These are phyloP conservation scores for Meyerozyma guilliermondii DNA, from an alignment of 1,139 yeast species.

Conservation along the genomic window DNA sequence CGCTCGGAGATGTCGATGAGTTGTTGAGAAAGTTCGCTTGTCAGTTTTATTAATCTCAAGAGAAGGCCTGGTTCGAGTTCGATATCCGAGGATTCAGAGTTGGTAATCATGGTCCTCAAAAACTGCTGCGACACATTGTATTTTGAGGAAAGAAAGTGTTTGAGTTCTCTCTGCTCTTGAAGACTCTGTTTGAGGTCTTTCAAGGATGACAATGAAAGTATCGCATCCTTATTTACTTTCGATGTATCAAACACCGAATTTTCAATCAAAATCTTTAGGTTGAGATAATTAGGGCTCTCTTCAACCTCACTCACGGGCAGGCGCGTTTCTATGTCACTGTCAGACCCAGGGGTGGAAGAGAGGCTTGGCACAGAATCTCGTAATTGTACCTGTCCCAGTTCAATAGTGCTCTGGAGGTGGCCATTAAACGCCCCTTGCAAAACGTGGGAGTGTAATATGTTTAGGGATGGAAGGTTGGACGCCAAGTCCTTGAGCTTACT, in stretches of 20 bases:
- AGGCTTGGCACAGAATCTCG: conserved; percentile 12
- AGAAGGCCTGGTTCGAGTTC: conserved; percentile 25
- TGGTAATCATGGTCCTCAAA: conserved; percentile 22
- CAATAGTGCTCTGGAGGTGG: conserved; percentile 32
- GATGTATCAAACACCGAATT: conserved; percentile 28
- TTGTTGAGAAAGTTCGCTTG: conserved; percentile 28
- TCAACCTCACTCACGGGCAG: background rate
- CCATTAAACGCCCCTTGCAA: conserved; percentile 32
- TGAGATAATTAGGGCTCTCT: conserved; percentile 28
- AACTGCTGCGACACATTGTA: conserved; percentile 33
- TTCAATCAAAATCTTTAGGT: conserved; percentile 14
- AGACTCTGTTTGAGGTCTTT: conserved; percentile 25
- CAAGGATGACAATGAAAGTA: conserved; percentile 28
- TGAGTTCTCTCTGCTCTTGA: conserved; percentile 27
- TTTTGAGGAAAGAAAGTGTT: conserved; percentile 29
- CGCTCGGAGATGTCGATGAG: conserved; percentile 25
- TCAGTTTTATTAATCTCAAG: conserved; percentile 31
- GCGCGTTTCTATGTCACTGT: conserved; percentile 12
- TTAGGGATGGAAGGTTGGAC: conserved; percentile 10
- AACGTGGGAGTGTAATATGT: conserved; percentile 18
- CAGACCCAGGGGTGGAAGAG: conserved; percentile 15
- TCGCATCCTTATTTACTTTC: conserved; percentile 30
- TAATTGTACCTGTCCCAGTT: conserved; percentile 24
- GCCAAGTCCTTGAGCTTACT: conserved; percentile 22
- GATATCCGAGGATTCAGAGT: conserved; percentile 9